A percentile compares a stretch with the other conserved stretches of the same genome.
Evolutionary conservation across 805 yeast genomes (phyloP).

Genomic region (Candida xiaguanensis): DNA sequence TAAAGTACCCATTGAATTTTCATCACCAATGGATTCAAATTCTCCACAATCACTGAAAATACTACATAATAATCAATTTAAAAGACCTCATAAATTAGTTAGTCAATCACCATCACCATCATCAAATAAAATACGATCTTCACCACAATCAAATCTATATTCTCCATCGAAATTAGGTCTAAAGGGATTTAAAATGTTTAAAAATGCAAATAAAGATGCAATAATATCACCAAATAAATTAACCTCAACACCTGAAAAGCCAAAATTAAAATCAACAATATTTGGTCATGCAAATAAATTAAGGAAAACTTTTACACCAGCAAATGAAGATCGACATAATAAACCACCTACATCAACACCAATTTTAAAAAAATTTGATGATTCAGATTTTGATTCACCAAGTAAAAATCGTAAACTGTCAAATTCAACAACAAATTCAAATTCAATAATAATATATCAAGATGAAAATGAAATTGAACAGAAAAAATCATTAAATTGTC

Average conservation of each 20-base stretch:
- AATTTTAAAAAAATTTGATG: slow-evolving; percentile 21
- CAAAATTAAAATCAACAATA: slow-evolving; percentile 9
- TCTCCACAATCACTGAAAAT: slow-evolving; percentile 5
- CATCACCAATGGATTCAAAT: slow-evolving; percentile 7
- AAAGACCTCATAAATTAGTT: slow-evolving; percentile 41
- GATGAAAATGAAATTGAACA: slow-evolving; percentile 12
- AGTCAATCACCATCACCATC: slow-evolving; percentile 43
- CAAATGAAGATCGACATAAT: not conserved
- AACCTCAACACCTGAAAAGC: slow-evolving; percentile 12
- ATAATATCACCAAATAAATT: slow-evolving; percentile 28
- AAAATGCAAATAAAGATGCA: slow-evolving; percentile 30
- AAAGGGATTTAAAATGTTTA: slow-evolving; percentile 32
- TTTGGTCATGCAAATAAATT: slow-evolving; percentile 13
- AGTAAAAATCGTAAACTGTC: slow-evolving; percentile 26
- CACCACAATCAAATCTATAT: slow-evolving; percentile 11
- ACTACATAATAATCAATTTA: slow-evolving; percentile 29
- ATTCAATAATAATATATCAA: slow-evolving; percentile 21
- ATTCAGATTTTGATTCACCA: slow-evolving; percentile 28
- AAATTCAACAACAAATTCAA: slow-evolving; percentile 13
- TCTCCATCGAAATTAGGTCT: slow-evolving; percentile 27
- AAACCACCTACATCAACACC: slow-evolving; percentile 8
- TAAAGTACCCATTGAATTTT: slow-evolving; percentile 6
- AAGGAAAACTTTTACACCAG: slow-evolving; percentile 12
- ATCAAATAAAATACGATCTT: slow-evolving; percentile 13
- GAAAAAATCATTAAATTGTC: not conserved